Evolutionary conservation across 176 grass and related monocot genomes (phyloP).

Genomic region (Typha latifolia): DNA sequence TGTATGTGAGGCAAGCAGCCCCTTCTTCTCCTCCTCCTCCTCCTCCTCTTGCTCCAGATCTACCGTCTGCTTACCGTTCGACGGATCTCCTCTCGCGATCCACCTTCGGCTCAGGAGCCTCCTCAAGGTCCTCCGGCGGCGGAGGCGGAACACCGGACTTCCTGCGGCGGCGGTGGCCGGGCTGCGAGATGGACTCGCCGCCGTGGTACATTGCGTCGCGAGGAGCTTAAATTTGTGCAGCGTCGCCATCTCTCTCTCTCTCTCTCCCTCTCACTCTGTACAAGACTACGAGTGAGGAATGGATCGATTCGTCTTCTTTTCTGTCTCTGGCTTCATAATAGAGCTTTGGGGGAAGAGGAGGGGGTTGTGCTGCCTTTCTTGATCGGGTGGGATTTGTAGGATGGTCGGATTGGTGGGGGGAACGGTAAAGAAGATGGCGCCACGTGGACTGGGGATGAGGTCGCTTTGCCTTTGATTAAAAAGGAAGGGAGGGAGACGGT

Average conservation of each 20-base stretch:
- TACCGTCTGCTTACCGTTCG: no score
- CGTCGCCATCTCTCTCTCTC: conserved; percentile 18
- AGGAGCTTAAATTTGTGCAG: conserved; percentile 28
- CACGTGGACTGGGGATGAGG: no score
- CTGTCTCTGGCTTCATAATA: no score
- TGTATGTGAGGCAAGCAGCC: conserved; percentile 11
- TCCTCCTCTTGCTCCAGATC: no score
- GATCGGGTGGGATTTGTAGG: not conserved
- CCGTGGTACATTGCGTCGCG: conserved; percentile 23
- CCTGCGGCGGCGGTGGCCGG: conserved; percentile 7
- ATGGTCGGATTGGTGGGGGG: no score
- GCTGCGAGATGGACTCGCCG: conserved; percentile 23
- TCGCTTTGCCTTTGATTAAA: no score
- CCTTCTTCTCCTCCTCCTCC: conserved; percentile 19
- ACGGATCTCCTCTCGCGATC: not conserved
- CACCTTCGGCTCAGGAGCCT: not conserved
- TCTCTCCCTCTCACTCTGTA: not conserved
- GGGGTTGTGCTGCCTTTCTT: not conserved
- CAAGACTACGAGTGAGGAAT: not conserved
- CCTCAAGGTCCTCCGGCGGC: conserved; percentile 4
- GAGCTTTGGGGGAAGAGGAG: no score
- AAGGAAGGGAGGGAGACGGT: no score
- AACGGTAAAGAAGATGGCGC: no score
- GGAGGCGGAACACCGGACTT: conserved; percentile 12
- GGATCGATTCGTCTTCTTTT: not conserved